Evolutionary conservation across 2,329 filamentous ascomycete species (phyloP), one percentile per base, ranked within the genome.

Genomic region (Venturia oleaginea): DNA sequence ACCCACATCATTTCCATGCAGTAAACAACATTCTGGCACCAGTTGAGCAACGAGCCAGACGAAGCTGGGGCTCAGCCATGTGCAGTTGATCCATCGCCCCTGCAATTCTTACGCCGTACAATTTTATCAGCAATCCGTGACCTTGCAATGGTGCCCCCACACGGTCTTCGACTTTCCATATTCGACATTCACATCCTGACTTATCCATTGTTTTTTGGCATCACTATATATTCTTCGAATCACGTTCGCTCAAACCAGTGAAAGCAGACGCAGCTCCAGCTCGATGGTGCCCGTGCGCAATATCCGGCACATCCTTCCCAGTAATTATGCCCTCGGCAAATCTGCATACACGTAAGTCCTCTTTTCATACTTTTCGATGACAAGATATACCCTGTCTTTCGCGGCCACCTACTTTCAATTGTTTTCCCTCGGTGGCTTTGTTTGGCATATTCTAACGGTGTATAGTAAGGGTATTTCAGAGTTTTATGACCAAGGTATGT

Each of bases 21-120:
- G 59, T 60, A 60, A 43, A 60, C 59, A 60, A 15, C 59, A 60
- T 34, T 34, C 51, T 57, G 51, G 51, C 51, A 57, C 34, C 30
- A 34, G 30, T 57, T 57, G 51, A 57, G 51, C 51, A 57, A 57
- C 51, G 17, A 34, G 4, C 6, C 51, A 57, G 13, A 13, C 27
- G 27, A 57, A 34, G 51, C 51, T 57, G 51, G 17, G 30, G 30
- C 51, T 57, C 27, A 57, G 51, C 51, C 27, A 34, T 19, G 34
- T 57, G 51, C 51, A 57, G 51, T 17, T 34, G 51, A 57, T 57
- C 17, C 34, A 19, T 57, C 51, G 27, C 27, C 30, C 51, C 51
- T 10, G 10, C 30, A 57, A 32, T 19, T 34, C 30, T n/a, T n/a
- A 17, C 27, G 30, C 27, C 27, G 51, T 57, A 34, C 51, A 32